These are phyloP conservation scores for Neurospora sp. DNA, from an alignment of 495 filamentous ascomycete genomes.

Conservation along the genomic window DNA sequence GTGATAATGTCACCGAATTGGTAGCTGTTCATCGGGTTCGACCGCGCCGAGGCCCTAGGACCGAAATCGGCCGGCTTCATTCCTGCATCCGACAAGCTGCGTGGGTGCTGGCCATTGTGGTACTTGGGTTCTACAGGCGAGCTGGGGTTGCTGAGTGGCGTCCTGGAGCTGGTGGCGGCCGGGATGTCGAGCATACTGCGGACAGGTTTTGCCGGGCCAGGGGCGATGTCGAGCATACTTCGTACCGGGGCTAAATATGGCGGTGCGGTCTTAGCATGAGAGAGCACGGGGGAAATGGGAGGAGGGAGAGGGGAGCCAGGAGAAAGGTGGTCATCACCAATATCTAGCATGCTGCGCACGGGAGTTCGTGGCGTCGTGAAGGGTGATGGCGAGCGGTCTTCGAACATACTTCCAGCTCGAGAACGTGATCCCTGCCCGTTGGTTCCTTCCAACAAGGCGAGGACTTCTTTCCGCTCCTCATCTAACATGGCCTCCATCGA, in stretches of 20 bases:
- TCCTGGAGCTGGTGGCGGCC: constrained; percentile 14
- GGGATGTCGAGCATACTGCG: constrained; percentile 33
- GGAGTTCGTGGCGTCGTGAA: constrained; percentile 43
- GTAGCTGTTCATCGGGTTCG: constrained; percentile 37
- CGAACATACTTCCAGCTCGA: constrained; percentile 26
- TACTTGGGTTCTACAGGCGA: constrained; percentile 26
- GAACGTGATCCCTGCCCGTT: constrained; percentile 21
- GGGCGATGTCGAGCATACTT: constrained; percentile 51
- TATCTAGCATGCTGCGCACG: constrained; percentile 46
- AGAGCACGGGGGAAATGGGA: constrained; percentile 3
- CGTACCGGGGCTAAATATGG: constrained; percentile 34
- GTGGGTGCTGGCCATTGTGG: constrained; percentile 24
- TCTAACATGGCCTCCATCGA: constrained; percentile 64
- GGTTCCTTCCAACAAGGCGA: constrained; percentile 48
- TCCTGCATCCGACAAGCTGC: constrained; percentile 44
- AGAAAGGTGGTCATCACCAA: constrained; percentile 29
- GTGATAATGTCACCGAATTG: constrained; percentile 44
- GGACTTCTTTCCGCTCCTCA: constrained; percentile 61
- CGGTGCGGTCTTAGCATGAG: constrained; percentile 13
- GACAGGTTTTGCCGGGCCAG: constrained; percentile 22
- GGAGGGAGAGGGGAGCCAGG: constrained; percentile 5
- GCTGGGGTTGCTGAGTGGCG: constrained; percentile 27
- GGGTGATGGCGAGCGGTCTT: constrained; percentile 35
- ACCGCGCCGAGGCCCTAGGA: constrained; percentile 21
- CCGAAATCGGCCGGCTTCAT: constrained; percentile 33